Percentiles rank a stretch among this genome's conserved stretches.
Evolutionary conservation across 192 early-diverging fungal genomes (phyloP).

Genomic region (Podila epigama): DNA sequence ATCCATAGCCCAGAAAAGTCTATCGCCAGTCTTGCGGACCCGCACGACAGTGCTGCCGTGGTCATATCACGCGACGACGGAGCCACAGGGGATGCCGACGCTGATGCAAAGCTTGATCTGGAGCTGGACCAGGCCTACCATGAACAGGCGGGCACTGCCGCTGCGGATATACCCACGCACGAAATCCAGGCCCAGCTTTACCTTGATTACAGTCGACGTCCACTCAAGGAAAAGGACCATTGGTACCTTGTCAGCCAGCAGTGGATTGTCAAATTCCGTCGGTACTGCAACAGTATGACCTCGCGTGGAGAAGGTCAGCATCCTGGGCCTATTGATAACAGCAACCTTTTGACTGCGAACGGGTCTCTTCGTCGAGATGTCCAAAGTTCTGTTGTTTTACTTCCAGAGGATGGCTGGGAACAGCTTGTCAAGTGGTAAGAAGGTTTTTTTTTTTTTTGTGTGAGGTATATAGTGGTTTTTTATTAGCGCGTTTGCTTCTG

Average conservation of each 20-base stretch:
- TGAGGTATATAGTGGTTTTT: too few relatives aligned
- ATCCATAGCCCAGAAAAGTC: conserved; percentile 37
- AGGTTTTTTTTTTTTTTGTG: neutral
- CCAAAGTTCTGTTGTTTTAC: conserved; percentile 31
- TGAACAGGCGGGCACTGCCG: neutral
- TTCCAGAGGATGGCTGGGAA: conserved; percentile 60
- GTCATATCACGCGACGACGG: neutral
- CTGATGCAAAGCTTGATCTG: neutral
- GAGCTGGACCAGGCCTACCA: neutral
- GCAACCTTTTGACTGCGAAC: conserved; percentile 36
- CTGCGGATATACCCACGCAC: neutral
- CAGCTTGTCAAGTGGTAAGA: conserved; percentile 56
- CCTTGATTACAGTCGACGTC: neutral
- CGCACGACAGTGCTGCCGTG: neutral
- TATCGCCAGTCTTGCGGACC: neutral
- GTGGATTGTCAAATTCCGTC: conserved; percentile 58
- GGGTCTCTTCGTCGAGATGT: conserved; percentile 46
- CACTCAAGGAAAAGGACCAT: conserved; percentile 14
- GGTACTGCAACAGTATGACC: conserved; percentile 38
- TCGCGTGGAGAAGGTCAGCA: conserved; percentile 23
- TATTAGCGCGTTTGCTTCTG: too few relatives aligned
- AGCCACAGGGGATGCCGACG: neutral
- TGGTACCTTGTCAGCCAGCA: conserved; percentile 58
- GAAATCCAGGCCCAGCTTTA: conserved; percentile 6
- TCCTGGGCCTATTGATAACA: conserved; percentile 60